Evolutionary conservation across 2,329 filamentous ascomycete genomes (phyloP).

Genomic region (Rugonectria rugulosa): DNA sequence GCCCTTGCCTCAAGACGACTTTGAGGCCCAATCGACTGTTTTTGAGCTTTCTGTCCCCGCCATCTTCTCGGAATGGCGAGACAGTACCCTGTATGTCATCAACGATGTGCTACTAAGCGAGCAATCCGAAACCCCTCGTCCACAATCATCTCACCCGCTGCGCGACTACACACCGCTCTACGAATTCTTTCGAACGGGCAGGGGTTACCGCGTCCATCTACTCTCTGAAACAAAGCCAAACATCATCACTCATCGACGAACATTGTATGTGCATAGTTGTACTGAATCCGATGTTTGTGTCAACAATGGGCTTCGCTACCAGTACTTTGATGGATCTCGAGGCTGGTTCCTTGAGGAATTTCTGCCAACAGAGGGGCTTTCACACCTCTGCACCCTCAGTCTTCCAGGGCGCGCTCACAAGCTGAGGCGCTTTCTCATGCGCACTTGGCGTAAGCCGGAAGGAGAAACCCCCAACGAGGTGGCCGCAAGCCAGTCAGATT

Average conservation of each 20-base stretch:
- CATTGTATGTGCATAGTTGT: neutral
- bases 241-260: conserved; percentile 16
- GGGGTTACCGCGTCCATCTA: conserved; percentile 20
- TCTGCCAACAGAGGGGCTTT: neutral
- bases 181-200: neutral
- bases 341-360: conserved; percentile 6
- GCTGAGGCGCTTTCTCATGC: conserved; percentile 27
- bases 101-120: conserved; percentile 45
- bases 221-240: conserved; percentile 32
- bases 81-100: conserved; percentile 53
- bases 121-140: neutral
- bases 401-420: conserved; percentile 17
- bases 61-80: conserved; percentile 56
- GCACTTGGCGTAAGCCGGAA: conserved; percentile 3
- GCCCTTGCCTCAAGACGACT: conserved; percentile 54
- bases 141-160: conserved; percentile 5
- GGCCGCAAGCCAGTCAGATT: conserved; percentile 56
- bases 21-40: conserved; percentile 53
- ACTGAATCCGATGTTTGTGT: conserved; percentile 29
- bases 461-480: conserved; percentile 55
- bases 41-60: conserved; percentile 60
- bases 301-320: conserved; percentile 33
- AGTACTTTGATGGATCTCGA: conserved; percentile 23
- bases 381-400: conserved; percentile 23
- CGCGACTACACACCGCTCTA: conserved; percentile 14